A percentile compares a stretch with the other conserved stretches of the same genome.
phyloP scores from a whole-genome alignment of 2,329 filamentous ascomycete species.

The Alternaria alternata region DNA sequence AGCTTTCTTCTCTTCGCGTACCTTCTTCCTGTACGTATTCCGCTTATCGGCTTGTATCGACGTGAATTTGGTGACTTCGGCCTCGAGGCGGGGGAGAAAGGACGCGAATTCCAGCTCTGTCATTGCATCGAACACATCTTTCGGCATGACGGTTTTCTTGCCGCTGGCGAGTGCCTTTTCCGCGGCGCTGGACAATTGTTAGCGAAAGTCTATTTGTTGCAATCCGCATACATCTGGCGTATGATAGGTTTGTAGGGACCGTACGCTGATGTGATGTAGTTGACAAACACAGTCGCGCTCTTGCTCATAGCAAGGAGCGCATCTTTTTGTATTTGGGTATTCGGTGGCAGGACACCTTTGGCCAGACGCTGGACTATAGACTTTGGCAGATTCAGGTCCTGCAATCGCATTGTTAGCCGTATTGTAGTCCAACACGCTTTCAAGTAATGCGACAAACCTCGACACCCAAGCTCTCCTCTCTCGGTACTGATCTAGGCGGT shows the following conservation, averaged over 20 bases:
- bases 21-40: conserved; percentile 74
- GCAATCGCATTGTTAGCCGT: not conserved
- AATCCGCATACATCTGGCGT: not conserved
- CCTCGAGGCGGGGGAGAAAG: conserved; percentile 76
- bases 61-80: conserved; percentile 80
- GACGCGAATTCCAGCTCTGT: conserved; percentile 77
- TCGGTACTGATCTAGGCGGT: conserved; percentile 32
- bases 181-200: conserved; percentile 68
- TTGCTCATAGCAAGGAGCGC: conserved; percentile 81
- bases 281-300: conserved; percentile 84
- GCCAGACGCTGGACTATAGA: conserved; percentile 82
- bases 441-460: conserved; percentile 47
- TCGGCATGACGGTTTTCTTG: conserved; percentile 80
- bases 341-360: conserved; percentile 80
- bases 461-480: conserved; percentile 54
- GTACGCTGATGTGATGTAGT: conserved; percentile 77
- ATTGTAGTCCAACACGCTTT: not conserved
- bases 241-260: conserved; percentile 36
- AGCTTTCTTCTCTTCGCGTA: conserved; percentile 68
- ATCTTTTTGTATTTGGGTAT: conserved; percentile 85
- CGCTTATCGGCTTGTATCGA: conserved; percentile 77
- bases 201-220: not conserved
- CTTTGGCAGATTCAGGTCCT: conserved; percentile 77
- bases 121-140: conserved; percentile 78
- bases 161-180: conserved; percentile 71